Percentiles rank a stretch among this genome's conserved stretches.
Conservation (phyloP, 768 basidiomycete species). For the Amanita fuliginea region DNA sequence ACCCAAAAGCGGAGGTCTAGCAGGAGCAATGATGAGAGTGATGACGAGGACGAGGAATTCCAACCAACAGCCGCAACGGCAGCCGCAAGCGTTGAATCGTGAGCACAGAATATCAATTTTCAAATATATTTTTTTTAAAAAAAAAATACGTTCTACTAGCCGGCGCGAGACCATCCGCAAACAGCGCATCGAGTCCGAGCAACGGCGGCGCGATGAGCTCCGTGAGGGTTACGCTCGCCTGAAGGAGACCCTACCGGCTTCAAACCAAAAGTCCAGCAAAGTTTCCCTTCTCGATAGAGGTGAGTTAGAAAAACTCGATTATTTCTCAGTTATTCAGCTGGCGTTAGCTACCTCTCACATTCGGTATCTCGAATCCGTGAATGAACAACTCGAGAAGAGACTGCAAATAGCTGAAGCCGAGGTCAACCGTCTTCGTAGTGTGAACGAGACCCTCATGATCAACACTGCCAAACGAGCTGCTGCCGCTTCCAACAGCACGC, state of each 20-base stretch:
- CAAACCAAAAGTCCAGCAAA: constrained; percentile 91
- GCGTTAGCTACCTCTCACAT: constrained; percentile 70
- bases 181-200: constrained; percentile 91
- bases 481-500: constrained; percentile 29
- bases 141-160: constrained; percentile 17
- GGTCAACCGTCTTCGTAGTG: constrained; percentile 69
- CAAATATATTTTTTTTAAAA: constrained; percentile 1
- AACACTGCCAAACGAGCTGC: constrained; percentile 55
- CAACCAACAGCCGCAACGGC: constrained; percentile 35
- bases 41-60: constrained; percentile 71
- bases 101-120: constrained; percentile 13
- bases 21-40: constrained; percentile 54
- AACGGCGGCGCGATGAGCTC: constrained; percentile 86
- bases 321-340: constrained; percentile 3
- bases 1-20: constrained; percentile 32
- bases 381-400: constrained; percentile 62
- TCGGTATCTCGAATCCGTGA: constrained; percentile 75
- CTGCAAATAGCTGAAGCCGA: constrained; percentile 73
- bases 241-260: constrained; percentile 82
- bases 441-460: constrained; percentile 87
- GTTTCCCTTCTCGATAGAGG: constrained; percentile 82
- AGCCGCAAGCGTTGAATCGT: constrained; percentile 43
- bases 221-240: constrained; percentile 85
- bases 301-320: constrained; percentile 20
- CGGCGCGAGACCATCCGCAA: constrained; percentile 86